Conservation (phyloP, 495 filamentous ascomycete genomes). For the Halenospora varia region DNA sequence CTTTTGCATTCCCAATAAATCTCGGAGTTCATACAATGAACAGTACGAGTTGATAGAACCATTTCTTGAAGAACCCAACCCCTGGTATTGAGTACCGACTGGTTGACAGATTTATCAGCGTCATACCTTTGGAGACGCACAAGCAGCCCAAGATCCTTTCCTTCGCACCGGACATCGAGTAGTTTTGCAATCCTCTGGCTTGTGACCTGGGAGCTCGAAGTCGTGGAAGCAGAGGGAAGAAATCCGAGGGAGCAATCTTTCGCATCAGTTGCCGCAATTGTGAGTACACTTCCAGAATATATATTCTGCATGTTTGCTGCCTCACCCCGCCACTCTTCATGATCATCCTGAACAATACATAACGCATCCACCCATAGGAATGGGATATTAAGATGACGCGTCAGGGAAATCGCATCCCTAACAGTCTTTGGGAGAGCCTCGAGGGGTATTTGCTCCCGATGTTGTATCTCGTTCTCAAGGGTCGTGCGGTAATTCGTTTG, state of each 20-base stretch:
- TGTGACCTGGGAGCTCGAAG: no score
- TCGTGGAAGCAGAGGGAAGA: background rate
- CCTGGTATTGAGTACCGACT: background rate
- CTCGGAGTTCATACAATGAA: constrained; percentile 34
- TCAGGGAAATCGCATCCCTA: constrained; percentile 25
- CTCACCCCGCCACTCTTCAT: constrained; percentile 7
- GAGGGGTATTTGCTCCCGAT: constrained; percentile 12
- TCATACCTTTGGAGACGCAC: background rate
- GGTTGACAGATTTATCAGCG: background rate
- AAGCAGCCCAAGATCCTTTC: background rate
- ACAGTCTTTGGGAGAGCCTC: constrained; percentile 12
- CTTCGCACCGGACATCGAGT: no score
- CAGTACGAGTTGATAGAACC: constrained; percentile 33
- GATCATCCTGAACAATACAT: constrained; percentile 33
- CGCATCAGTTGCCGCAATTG: constrained; percentile 10
- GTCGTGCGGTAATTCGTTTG: constrained; percentile 9
- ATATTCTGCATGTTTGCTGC: constrained; percentile 10
- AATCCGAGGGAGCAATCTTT: background rate
- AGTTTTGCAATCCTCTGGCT: no score
- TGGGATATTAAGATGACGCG: constrained; percentile 18
- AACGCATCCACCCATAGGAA: constrained; percentile 35
- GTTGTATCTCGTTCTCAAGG: constrained; percentile 2
- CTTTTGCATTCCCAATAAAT: constrained; percentile 39
- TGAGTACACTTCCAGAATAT: constrained; percentile 7
- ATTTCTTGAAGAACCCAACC: constrained; percentile 40